Base-by-base conservation (phyloP, 2,329 filamentous ascomycete genomes). In the Sporothrix variecibatus region DNA sequence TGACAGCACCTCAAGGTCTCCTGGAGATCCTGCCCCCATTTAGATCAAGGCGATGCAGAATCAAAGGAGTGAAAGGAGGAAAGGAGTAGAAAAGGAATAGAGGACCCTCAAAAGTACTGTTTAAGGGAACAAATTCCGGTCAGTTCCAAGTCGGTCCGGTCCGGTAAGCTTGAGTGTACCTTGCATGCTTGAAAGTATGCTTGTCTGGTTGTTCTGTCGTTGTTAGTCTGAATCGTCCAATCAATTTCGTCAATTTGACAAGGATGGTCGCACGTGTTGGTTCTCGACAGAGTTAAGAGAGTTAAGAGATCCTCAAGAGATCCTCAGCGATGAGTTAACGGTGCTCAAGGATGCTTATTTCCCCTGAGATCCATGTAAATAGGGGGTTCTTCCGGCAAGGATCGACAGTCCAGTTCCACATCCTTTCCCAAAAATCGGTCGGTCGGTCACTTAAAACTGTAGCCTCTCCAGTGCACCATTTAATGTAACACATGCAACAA, bases 111-210 rank as follows among this genome's bases (percentile, higher is more conserved):
- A 28, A 58, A 34, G 34, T 34, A n/a, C 2, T n/a, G 51, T 26
- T 12, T 12, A 26, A 56, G 23, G 23, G n/a, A 26, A 26, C 51
- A 4, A n/a, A 2, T 6, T 6, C 12, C 4, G 20, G 43, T 49
- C 43, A 60, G 56, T 15, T 34, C 26, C 28, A 60, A 60, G 56
- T 60, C 28, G 56, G 56, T 60, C 28, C 56, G 56, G 56, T 20
- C 56, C 56, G 28, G 56, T 60, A 60, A 20, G 56, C 56, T 60
- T 60, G 56, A 34, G 26, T 20, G 56, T 60, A 60, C 56, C 56
- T 38, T 60, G 56, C 56, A 34, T 49, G 43, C 12, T 43, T 5
- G 0, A 17, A 49, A 49, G 15, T 49, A 49, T 49, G 43, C 12
- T 49, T 49, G 15, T 49, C 4, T 34, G 34, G 34, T 34, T 34